Percentiles rank a stretch among this genome's conserved stretches.
These are phyloP conservation scores for Amborella trichopoda DNA, from an alignment of 164 flowering plant genomes.

Conservation along the genomic window DNA sequence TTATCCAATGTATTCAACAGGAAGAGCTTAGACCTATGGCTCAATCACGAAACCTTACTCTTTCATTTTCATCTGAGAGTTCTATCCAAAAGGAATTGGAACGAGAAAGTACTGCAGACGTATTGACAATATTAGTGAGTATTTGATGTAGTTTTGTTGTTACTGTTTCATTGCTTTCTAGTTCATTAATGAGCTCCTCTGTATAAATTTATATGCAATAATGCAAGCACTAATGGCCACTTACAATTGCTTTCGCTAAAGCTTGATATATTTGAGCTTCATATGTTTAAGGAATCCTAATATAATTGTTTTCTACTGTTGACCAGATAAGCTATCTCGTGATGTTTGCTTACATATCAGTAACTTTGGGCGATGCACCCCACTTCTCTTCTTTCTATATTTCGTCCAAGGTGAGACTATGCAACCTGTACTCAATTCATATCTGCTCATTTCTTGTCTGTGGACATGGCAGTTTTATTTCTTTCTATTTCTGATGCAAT, in stretches of 20 bases:
- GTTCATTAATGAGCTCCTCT: no score
- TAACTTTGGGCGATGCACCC: constrained; percentile 78
- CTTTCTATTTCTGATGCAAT: no score
- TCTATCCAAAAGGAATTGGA: constrained; percentile 91
- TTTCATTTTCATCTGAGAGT: constrained; percentile 95
- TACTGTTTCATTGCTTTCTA: no score
- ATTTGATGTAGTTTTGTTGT: neutral
- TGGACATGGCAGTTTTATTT: no score
- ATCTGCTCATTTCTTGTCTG: no score
- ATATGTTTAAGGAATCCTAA: no score
- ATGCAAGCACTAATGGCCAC: no score
- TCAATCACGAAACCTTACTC: constrained; percentile 63
- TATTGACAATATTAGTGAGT: constrained; percentile 73
- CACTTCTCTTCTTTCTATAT: constrained; percentile 55
- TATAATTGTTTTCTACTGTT: constrained; percentile 5
- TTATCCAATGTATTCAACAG: no score
- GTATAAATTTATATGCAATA: no score
- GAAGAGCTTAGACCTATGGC: constrained; percentile 73
- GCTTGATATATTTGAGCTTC: no score
- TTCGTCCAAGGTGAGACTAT: constrained; percentile 76
- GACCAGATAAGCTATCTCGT: constrained; percentile 95
- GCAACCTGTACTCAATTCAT: no score
- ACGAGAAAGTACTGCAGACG: constrained; percentile 98
- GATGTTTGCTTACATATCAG: constrained; percentile 96
- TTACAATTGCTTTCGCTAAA: no score